Percentiles rank a stretch among this genome's conserved stretches.
Conservation (phyloP, 345 rosid species). For the Aethionema arabicum region DNA sequence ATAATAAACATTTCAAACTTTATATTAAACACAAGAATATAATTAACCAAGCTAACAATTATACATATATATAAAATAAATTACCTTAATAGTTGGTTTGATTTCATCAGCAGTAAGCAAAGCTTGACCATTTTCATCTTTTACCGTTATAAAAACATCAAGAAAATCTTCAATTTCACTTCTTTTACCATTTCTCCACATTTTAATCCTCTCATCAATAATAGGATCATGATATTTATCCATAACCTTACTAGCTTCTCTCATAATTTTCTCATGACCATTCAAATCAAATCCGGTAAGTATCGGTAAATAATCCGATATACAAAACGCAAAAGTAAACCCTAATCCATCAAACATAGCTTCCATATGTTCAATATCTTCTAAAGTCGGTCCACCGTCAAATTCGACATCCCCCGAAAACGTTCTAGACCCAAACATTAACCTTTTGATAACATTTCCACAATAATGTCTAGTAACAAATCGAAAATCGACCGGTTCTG, state of each 20-base stretch:
- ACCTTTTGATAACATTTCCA: conserved; percentile 38
- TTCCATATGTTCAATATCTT: conserved; percentile 45
- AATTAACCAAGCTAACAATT: no score
- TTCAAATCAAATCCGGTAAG: conserved; percentile 35
- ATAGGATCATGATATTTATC: conserved; percentile 39
- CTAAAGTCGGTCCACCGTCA: conserved; percentile 42
- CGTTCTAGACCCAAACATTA: conserved; percentile 38
- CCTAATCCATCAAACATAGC: conserved; percentile 37
- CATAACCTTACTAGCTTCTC: conserved; percentile 32
- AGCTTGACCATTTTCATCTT: conserved; percentile 37
- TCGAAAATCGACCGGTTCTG: conserved; percentile 36
- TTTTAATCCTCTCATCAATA: conserved; percentile 35
- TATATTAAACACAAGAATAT: no score
- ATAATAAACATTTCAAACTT: no score
- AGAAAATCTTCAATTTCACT: conserved; percentile 45
- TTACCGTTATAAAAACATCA: conserved; percentile 43
- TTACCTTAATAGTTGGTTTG: conserved; percentile 46
- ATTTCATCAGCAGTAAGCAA: conserved; percentile 44
- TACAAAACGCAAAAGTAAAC: conserved; percentile 33
- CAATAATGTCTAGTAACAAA: conserved; percentile 36
- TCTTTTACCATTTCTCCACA: conserved; percentile 35
- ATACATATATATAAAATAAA: neutral
- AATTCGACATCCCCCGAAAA: conserved; percentile 24
- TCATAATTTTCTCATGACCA: conserved; percentile 40
- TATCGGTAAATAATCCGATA: conserved; percentile 38